These are phyloP conservation scores for Phellinidium pouzarii DNA, from an alignment of 1,284 basidiomycete species.

Conservation along the genomic window DNA sequence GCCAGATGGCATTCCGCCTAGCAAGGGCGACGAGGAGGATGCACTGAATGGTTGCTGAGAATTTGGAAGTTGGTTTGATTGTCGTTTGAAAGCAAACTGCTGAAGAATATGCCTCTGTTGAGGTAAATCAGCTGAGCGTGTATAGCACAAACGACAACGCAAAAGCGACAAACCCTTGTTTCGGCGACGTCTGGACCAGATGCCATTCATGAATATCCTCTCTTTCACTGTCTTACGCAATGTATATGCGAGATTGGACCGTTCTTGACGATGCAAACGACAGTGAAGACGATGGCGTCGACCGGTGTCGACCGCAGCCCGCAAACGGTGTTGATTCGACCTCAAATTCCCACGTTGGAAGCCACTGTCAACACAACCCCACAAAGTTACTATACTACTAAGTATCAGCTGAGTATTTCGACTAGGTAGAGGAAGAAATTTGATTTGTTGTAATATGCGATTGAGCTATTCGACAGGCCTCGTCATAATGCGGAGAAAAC, in stretches of 20 bases:
- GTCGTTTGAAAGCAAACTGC: constrained; percentile 12
- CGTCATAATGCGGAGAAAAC: too few relatives aligned
- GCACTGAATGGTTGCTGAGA: constrained; percentile 27
- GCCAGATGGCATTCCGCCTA: constrained; percentile 3
- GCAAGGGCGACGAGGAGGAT: constrained; percentile 16
- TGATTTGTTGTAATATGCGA: too few relatives aligned
- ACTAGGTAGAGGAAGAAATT: background rate
- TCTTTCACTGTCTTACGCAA: background rate
- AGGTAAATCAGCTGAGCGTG: constrained; percentile 2
- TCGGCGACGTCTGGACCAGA: constrained; percentile 14
- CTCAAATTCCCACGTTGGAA: constrained; percentile 8
- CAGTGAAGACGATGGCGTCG: constrained; percentile 1
- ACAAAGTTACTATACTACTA: background rate
- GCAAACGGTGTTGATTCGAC: background rate
- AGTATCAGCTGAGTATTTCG: background rate
- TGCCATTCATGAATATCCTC: constrained; percentile 4
- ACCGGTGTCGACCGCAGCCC: background rate
- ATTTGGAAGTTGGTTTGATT: constrained; percentile 31
- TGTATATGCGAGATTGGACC: background rate
- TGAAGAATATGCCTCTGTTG: constrained; percentile 11
- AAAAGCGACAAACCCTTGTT: constrained; percentile 8
- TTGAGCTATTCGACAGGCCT: too few relatives aligned
- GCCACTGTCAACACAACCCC: background rate
- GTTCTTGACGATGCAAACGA: background rate
- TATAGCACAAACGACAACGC: constrained; percentile 2